Evolutionary conservation across 176 grass and related monocot genomes (phyloP), one percentile per base, ranked within the genome.

Genomic region (Poa annua): DNA sequence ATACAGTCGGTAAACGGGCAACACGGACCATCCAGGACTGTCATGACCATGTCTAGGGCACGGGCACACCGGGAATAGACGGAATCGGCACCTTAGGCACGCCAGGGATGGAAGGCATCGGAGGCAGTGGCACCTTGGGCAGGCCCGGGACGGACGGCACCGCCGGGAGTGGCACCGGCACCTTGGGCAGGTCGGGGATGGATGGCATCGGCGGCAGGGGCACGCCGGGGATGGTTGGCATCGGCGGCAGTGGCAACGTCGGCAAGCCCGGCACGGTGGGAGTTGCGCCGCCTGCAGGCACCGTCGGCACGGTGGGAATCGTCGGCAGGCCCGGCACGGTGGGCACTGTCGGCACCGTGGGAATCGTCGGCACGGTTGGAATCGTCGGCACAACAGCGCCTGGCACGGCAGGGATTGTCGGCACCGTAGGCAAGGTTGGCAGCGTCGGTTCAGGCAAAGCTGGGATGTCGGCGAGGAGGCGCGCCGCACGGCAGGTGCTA

Each of bases 401-500:
- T 50, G 48, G 48, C 12, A 49, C 47, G 47, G 47, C 47, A 49
- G 47, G 47, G 47, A 49, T 11, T 49, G 47, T 14, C 0, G 47
- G 47, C 47, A 49, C 47, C 47, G 47, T 2, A 11, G 47, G 47
- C 47, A 49, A 1, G 39, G 76, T 10, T 4, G 85, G 79, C 3
- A 76, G 4, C 8, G 75, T 48, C 21, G 75, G 86, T 13, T 21
- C 50, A 2, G 86, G 34, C 11, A 75, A 11, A 33, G 22, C 20
- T 7, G 80, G 86, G 7, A 72, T 4, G 19, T 81, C 84, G 6
- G 54, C 62, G 22, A 89, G 91, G 74, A 22, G 65, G 76, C 87
- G 87, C 11, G 91, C 71, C 8, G 81, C 77, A 7, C 83, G 32
- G 66, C 85, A 86, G 3, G 61, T 66, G 66, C 5, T 16, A 6